phyloP scores from a whole-genome alignment of 1,284 basidiomycete species.

The Rhodofomes roseus region DNA sequence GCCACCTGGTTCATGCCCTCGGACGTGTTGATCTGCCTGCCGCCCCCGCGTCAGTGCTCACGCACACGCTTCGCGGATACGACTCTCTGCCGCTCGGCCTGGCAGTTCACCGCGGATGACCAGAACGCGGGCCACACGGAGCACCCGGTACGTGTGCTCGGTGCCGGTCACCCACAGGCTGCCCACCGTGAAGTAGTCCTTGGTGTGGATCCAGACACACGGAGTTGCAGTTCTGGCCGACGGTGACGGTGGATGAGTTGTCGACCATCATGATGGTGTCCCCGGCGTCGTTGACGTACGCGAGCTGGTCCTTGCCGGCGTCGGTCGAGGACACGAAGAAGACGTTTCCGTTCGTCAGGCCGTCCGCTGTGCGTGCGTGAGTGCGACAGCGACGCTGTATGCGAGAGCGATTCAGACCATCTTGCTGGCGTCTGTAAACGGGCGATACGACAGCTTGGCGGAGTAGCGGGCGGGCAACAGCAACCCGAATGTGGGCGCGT shows the following conservation, averaged over 20 bases:
- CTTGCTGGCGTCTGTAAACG: background rate
- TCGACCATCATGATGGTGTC: slow-evolving; percentile 75
- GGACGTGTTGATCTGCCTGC: slow-evolving; percentile 68
- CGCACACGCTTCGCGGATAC: slow-evolving; percentile 1
- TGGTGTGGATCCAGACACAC: slow-evolving; percentile 62
- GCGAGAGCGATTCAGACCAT: slow-evolving; percentile 12
- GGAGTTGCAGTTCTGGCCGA: slow-evolving; percentile 66
- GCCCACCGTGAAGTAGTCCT: slow-evolving; percentile 56
- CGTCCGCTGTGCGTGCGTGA: slow-evolving; percentile 45
- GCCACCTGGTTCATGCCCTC: slow-evolving; percentile 68
- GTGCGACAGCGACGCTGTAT: background rate
- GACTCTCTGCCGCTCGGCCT: slow-evolving; percentile 57
- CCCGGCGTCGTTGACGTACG: slow-evolving; percentile 46
- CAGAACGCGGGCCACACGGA: slow-evolving; percentile 77
- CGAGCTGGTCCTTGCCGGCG: too few relatives aligned
- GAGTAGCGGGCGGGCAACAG: background rate
- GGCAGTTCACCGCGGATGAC: slow-evolving; percentile 56
- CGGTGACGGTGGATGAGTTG: slow-evolving; percentile 54
- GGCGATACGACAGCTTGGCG: background rate
- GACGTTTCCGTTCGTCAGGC: slow-evolving; percentile 68
- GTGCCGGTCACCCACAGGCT: slow-evolving; percentile 67
- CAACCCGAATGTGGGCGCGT: too few relatives aligned
- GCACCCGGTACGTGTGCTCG: slow-evolving; percentile 66
- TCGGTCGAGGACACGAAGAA: slow-evolving; percentile 54
- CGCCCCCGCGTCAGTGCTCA: background rate